These are phyloP conservation scores for Tolypocladium cylindrosporum DNA, from an alignment of 2,329 filamentous ascomycete species.

Conservation along the genomic window DNA sequence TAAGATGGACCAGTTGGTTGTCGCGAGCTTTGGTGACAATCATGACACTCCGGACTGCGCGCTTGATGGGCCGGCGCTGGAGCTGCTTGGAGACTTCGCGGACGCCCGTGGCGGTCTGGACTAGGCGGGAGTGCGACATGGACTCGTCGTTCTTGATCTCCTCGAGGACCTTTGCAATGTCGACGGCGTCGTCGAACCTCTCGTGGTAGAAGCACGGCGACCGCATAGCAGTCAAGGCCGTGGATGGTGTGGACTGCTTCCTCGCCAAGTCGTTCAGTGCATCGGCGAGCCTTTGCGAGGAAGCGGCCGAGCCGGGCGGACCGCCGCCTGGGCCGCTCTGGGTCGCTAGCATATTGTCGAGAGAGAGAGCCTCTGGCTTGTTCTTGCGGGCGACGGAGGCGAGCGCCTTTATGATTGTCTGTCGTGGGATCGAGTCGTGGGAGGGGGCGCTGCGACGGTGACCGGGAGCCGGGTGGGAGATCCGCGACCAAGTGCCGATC, in stretches of 20 bases:
- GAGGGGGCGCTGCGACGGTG: conserved; percentile 43
- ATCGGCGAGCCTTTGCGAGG: conserved; percentile 54
- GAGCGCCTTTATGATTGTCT: conserved; percentile 75
- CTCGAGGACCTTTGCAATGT: conserved; percentile 88
- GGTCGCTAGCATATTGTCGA: conserved; percentile 48
- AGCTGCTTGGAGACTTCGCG: conserved; percentile 93
- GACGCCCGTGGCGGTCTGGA: conserved; percentile 91
- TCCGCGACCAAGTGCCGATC: background rate
- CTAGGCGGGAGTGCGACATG: conserved; percentile 86
- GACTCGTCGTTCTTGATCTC: conserved; percentile 84
- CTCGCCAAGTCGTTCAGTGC: conserved; percentile 44
- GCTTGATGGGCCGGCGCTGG: conserved; percentile 82
- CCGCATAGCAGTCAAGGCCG: conserved; percentile 55
- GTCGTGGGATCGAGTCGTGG: conserved; percentile 57
- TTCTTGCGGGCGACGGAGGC: conserved; percentile 55
- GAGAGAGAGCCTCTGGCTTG: conserved; percentile 52
- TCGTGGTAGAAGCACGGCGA: conserved; percentile 98
- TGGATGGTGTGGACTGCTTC: conserved; percentile 22
- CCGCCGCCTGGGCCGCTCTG: conserved; percentile 22
- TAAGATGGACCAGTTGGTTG: conserved; percentile 83
- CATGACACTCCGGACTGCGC: conserved; percentile 90
- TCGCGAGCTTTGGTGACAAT: conserved; percentile 97
- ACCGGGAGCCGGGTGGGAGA: conserved; percentile 7
- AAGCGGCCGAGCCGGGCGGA: conserved; percentile 33
- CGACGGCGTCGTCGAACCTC: conserved; percentile 90